Evolutionary conservation across 1,284 basidiomycete genomes (phyloP).

Genomic region (Cryptococcus maquisensis): DNA sequence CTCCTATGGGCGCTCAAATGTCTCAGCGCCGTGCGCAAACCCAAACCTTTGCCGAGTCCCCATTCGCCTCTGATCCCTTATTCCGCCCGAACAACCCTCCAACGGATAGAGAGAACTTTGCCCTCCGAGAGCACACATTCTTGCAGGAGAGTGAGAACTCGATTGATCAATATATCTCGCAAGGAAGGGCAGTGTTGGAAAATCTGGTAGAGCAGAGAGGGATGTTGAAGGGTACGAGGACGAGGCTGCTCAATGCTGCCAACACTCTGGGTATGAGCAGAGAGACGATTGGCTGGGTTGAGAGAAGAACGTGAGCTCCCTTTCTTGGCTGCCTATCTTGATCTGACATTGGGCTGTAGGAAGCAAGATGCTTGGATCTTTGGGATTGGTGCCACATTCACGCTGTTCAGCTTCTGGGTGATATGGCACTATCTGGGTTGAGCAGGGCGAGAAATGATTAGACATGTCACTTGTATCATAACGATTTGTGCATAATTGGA

Average conservation of each 20-base stretch:
- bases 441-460: background rate
- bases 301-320: constrained; percentile 70
- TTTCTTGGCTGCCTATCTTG: background rate
- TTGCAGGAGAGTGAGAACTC: constrained; percentile 71
- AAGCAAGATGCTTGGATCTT: constrained; percentile 93
- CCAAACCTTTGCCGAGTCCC: constrained; percentile 36
- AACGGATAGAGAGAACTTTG: constrained; percentile 63
- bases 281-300: constrained; percentile 92
- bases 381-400: constrained; percentile 72
- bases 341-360: constrained; percentile 49
- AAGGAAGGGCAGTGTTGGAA: constrained; percentile 81
- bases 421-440: constrained; percentile 86
- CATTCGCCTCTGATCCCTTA: constrained; percentile 50
- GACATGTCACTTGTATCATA: too few species aligned
- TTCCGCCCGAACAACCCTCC: constrained; percentile 52
- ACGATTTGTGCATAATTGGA: too few species aligned
- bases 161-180: constrained; percentile 83
- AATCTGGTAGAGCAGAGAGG: constrained; percentile 86
- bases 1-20: constrained; percentile 45
- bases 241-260: constrained; percentile 75
- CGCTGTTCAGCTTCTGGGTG: constrained; percentile 82
- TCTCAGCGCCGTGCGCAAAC: constrained; percentile 20
- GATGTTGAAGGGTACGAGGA: constrained; percentile 85
- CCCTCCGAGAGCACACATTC: constrained; percentile 79
- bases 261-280: constrained; percentile 88